phyloP scores from a whole-genome alignment of 441 rosid genomes.

The Metrosideros polymorpha region DNA sequence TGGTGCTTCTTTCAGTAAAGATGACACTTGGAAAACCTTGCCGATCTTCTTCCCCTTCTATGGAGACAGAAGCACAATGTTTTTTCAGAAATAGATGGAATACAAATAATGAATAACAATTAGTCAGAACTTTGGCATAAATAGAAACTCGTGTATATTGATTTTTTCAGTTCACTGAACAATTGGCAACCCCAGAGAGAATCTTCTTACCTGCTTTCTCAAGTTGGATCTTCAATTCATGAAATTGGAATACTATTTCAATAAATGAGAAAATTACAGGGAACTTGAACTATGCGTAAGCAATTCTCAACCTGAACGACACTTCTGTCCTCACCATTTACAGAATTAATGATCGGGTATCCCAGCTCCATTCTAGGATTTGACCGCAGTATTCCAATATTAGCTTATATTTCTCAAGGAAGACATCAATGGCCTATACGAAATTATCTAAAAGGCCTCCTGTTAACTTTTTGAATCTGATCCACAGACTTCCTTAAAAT shows the following conservation, averaged over 20 bases:
- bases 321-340: neutral
- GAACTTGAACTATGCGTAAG: neutral
- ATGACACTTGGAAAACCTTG: neutral
- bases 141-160: neutral
- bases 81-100: neutral
- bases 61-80: neutral
- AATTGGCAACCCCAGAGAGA: neutral
- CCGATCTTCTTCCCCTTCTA: neutral
- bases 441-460: conserved; percentile 22
- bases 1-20: neutral
- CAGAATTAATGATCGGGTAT: conserved; percentile 3
- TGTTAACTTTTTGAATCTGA: neutral
- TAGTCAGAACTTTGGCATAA: neutral
- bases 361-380: conserved; percentile 20
- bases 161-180: neutral
- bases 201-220: neutral
- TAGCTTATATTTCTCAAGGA: conserved; percentile 24
- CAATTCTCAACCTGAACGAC: neutral
- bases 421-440: conserved; percentile 28
- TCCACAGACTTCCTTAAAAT: neutral
- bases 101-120: neutral
- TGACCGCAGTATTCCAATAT: conserved; percentile 20
- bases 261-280: neutral
- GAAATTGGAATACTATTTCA: neutral
- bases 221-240: neutral